Base-by-base conservation (phyloP, 129 eudicot genomes). In the Tagetes erecta region DNA sequence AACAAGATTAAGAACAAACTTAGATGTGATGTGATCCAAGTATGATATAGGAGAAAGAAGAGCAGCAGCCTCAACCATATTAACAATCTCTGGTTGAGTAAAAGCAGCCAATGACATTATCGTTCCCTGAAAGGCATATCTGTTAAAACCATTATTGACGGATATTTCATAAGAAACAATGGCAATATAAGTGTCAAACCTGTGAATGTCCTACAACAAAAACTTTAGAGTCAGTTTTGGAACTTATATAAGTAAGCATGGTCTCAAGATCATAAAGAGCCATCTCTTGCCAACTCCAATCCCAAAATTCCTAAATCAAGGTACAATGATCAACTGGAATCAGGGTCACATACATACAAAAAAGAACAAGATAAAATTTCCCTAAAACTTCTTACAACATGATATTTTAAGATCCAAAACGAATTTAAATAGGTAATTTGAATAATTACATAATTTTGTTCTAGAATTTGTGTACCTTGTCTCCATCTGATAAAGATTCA, bases 211-310 rank as follows among this genome's bases (percentile, higher is more conserved):
- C 99, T 53, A 95, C 96, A 72, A 91, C 81, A 70, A 88, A 82
- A 36, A 95, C 86, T 86, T 88, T 88, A 52, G 90, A 86, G 72
- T 81, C 64, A 6, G 99, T 88, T 52, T 52, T 4, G 14, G 80
- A 55, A 74, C 73, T 70, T 72, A 91, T 75, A 80, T 86, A 88
- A 71, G 58, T 78, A 53, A 88, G 83, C 99, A 95, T 95, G 60
- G 86, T 88, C 57, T 85, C 82, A 78, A 95, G 97, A 76, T 95
- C 99, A 64, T 86, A 85, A 14, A 88, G 89, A 70, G 99, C 99
- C 80, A 91, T 55, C 67, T 95, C 97, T 79, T 95, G 86, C 99
- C 99, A 95, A 76, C 96, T 95, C 99, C 99, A 95, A 73, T 95
- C 97, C 99, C 99, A 95, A 65, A 86, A 95, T 27, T 85, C 96